Evolutionary conservation across 163 green algal species (phyloP), one percentile per base, ranked within the genome.

Genomic region (Coccomyxa subellipsoidea): DNA sequence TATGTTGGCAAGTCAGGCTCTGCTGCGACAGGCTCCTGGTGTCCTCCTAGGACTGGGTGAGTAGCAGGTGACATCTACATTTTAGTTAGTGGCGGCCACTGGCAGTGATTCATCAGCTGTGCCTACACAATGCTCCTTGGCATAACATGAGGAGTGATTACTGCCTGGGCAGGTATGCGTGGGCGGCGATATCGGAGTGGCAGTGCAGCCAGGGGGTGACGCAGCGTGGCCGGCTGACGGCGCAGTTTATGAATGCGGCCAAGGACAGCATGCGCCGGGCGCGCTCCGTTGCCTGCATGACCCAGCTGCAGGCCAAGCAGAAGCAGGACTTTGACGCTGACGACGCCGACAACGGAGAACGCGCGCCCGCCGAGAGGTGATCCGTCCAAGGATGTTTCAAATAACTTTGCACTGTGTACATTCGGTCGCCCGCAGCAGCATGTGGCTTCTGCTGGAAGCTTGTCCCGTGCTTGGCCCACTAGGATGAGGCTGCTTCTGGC

Each of bases 221-320:
- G 27, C 84, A 87, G 76, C 66, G 81, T 69, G 80, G 77, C 40
- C 81, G 81, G 79, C 18, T 82, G 72, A 54, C 36, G 54, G 38
- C 35, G 27, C 72, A 47, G 72, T 23, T 31, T 35, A 29, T 34
- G 54, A 53, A 27, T 4, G 27, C 27, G 76, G 75, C 32, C 79
- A 77, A 23, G 70, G 37, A 38, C 23, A 32, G 9, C 59, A 80
- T 83, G 73, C 79, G 82, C 5, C 85, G 85, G 32, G 71, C 39
- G 69, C 78, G 84, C 72, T 85, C 80, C 78, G 75, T 85, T 27
- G 54, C 78, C 29, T 92, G 87, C 87, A 93, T 93, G 90, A 85
- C 84, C 1, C 90, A 93, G 87, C 88, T 93, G 82, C 88, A 91
- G 81, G 81, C 81, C 72, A 92, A 92, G 87, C 83, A 89, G 66